Base-by-base conservation (phyloP, 495 filamentous ascomycete genomes). In the Aspergillus conjunctus region DNA sequence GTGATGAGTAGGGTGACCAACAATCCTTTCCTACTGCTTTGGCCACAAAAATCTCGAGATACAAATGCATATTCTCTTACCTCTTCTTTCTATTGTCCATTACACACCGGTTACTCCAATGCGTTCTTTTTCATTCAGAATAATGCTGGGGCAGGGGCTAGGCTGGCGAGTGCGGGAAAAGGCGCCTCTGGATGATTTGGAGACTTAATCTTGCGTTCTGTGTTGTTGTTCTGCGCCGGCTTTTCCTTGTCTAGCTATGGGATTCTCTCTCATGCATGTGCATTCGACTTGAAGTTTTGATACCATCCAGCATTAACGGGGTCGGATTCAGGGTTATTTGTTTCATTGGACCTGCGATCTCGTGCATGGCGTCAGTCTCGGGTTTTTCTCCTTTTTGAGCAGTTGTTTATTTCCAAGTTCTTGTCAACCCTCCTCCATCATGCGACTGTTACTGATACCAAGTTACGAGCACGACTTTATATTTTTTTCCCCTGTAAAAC, bases 391-490 rank as follows among this genome's bases (percentile, higher is more conserved):
- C 63, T 63, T 59, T 3, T 56, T 62, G 60, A 65, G 56, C 58
- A 55, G 48, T 54, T 56, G 50, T 51, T 48, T 59, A 48, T 61
- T n/a, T 56, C 60, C 59, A 26, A 26, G 26, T 49, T 30, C 50
- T 59, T 65, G 37, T 59, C 18, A 56, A 26, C 26, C 54, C 41
- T 58, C 51, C 41, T 53, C 17, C 61, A 58, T 60, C 56, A 57
- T 53, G 57, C 18, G 52, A 37, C 61, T 54, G 54, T 63, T 61
- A 63, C 66, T 67, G 71, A 77, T 75, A 77, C 72, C 74, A 77
- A 67, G 67, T 70, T 73, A 75, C 60, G 68, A 72, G 69, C 73
- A 71, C 62, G 73, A 73, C 60, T 56, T 66, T 64, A 26, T 26
- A 2, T 26, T 41, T 62, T 71, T 65, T 26, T 26, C 26, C 5